These are phyloP conservation scores for Butyriboletus loyo DNA, from an alignment of 768 basidiomycete species.

Conservation along the genomic window DNA sequence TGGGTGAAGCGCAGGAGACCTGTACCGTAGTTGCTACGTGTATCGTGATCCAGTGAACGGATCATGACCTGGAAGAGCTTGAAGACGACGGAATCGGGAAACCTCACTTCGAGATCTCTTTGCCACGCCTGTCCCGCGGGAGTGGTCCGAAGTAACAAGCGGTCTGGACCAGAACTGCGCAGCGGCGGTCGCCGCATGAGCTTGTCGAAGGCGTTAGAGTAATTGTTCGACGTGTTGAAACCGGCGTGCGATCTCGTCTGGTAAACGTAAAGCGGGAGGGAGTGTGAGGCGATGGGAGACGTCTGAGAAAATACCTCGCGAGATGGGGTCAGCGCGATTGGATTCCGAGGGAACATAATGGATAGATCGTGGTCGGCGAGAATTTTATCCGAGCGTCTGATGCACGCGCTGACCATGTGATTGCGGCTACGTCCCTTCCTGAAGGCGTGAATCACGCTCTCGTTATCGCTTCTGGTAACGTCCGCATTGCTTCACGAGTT, in stretches of 20 bases:
- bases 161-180: background rate
- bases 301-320: no score
- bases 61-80: background rate
- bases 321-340: no score
- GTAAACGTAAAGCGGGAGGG: no score
- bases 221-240: no score
- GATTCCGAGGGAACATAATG: no score
- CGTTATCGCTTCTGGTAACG: background rate
- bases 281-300: no score
- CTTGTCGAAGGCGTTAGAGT: no score
- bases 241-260: no score
- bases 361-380: background rate
- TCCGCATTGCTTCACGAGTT: no score
- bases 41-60: background rate
- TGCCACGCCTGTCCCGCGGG: background rate
- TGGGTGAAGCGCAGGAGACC: conserved; percentile 30
- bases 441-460: background rate
- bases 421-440: background rate
- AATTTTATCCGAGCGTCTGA: background rate
- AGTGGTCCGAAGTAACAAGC: background rate
- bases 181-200: no score
- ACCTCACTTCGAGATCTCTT: background rate
- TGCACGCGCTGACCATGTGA: background rate
- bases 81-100: background rate
- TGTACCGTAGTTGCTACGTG: background rate